Evolutionary conservation across 2,329 filamentous ascomycete species (phyloP), one percentile per base, ranked within the genome.

Genomic region (Fusarium sp.): DNA sequence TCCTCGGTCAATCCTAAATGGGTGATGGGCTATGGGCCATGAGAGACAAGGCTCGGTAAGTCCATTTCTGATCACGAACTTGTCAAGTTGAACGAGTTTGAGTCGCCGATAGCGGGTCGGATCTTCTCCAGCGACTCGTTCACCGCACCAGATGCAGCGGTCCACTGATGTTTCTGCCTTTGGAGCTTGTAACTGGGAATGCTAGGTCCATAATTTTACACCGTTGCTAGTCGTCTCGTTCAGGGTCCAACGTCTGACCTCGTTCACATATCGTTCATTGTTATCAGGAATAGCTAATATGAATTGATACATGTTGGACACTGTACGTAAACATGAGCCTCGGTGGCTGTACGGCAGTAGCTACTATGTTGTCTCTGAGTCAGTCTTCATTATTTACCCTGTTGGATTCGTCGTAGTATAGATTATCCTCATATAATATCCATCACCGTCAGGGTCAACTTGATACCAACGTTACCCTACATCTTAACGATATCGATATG

Each of bases 1-100:
- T 47, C 53, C 48, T 67, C 63, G 51, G 63, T 64, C 54, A 68
- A 68, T n/a, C 59, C 62, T 45, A 63, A 43, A 47, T 65, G 42
- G 63, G 55, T 46, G n/a, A 40, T 45, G 28, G 45, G 64, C 32
- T 58, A 48, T 49, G 39, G 45, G 64, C 32, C 63, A 48, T 49
- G 39, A 38, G 40, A 54, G 48, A 67, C 34, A 21, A 49, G 30
- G 40, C 62, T 39, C 45, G 50, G 59, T 53, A 68, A 56, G 50
- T 47, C 54, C 49, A 17, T 56, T 62, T 56, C 51, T 68, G 28
- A 55, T 52, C 54, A 60, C 38, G 43, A 62, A 55, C 21, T 68
- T 56, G 21, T 62, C 28, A 65, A 68, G 43, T 7, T 59, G 54
- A 42, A 46, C 44, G 43, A 26, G 30, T 58, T 49, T 67, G 58